Evolutionary conservation across 306 rosid genomes (phyloP), one percentile per base, ranked within the genome.

Genomic region (Cucurbita argyrosperma): DNA sequence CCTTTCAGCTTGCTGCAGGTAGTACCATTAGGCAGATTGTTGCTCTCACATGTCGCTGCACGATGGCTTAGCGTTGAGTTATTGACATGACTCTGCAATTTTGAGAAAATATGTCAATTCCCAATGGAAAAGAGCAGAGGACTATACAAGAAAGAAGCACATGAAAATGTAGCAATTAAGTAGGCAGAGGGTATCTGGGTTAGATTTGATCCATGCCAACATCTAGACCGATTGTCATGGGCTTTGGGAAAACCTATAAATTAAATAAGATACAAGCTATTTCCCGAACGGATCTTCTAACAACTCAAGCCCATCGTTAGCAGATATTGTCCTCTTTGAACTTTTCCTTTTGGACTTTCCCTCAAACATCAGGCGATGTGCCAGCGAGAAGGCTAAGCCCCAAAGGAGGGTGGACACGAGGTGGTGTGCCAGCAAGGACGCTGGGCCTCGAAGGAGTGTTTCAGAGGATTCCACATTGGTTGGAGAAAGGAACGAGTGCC

Each of bases 41-140:
- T 81, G 85, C 87, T 88, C 77, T 86, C 87, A 13, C 82, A 86
- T 55, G 93, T 86, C 63, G 82, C 84, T 69, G 87, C 79, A 26
- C 84, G 87, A 70, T 75, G 92, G 80, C 87, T 82, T 43, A 56
- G 69, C 3, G 82, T 51, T 30, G 78, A 30, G 53, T 79, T 78
- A 40, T 76, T 87, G 43, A 80, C 73, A 40, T 80, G 55, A 66
- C 74, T 71, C 93, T 88, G 85, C 85, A 76, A 73, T 49, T 79
- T 53, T 73, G 4, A 66, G 39, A 11, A 66, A 66, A 66, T 21
- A 45, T 19, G 23, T 50, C 5, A 8, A 63, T 9, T 40, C 30
- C 4, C 47, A 26, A 23, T 23, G 18, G 15, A 16, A 35, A n/a
- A 62, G 8, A 64, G 71, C 38, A 65, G 53, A 65, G 52, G 0